Evolutionary conservation across 2,329 filamentous ascomycete species (phyloP), one percentile per base, ranked within the genome.

Genomic region (Penicillium verrucosum): DNA sequence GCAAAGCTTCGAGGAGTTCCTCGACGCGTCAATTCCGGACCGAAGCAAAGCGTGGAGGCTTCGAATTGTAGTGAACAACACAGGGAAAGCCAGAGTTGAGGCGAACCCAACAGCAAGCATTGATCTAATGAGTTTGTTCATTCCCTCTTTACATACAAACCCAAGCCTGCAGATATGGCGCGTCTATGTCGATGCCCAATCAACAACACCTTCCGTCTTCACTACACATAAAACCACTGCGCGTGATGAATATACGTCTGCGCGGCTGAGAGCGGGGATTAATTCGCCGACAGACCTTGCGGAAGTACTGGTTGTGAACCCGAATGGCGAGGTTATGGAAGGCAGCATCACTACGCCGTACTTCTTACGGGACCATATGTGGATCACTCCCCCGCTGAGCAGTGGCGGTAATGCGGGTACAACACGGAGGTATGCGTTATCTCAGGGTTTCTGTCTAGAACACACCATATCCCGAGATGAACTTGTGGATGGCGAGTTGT

Each of bases 151-250:
- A 8, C 45, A 54, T 23, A 46, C 59, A 12, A 54, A 16, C 46
- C 49, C 45, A 40, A 54, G 54, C 11, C 48, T 61, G 8, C 54
- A 52, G 14, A 57, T 70, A 51, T 86, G 81, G 80, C 68, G 62
- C n/a, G 65, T 87, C 16, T 72, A 76, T 14, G 66, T 87, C 12
- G 86, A 88, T 70, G 75, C 76, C 0, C 56, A 74, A 29, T 66
- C 76, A 4, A 88, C 81, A 0, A 66, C 70, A 0, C 77, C 81
- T 0, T 81, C 81, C 0, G 81, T 85, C n/a, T 89, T 88, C 68
- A 96, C 92, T 0, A 86, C 87, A 56, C 89, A 89, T 77, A 97
- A 99, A 74, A 97, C 93, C 0, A 94, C 89, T 0, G 78, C 81
- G 46, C 85, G 93, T 14, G 76, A 79, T 10, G 80, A 86, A 70